Base-by-base conservation (phyloP, 2,329 filamentous ascomycete species). In the Colletotrichum lindemuthianum region DNA sequence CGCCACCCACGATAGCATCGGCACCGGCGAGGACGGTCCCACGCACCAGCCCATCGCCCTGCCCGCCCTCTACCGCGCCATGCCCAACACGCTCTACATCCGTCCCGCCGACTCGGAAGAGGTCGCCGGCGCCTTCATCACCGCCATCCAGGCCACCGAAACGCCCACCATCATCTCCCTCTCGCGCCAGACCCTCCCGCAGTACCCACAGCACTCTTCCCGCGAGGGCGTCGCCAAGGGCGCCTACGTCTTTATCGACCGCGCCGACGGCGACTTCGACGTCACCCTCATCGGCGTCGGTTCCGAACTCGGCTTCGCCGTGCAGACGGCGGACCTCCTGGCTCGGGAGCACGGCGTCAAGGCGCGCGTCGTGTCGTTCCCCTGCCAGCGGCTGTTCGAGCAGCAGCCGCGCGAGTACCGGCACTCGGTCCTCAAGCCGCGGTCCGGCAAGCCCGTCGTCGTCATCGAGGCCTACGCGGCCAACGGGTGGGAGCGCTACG, bases 41-140 rank as follows among this genome's bases (percentile, higher is more conserved):
- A 88, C 87, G 0, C 86, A 89, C 67, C 86, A 89, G 70, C 86
- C 86, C 2, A 82, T 89, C 33, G 86, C 82, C 37, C 76, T 89
- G 0, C 81, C 83, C 8, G 73, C 81, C 0, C 75, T 89, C 2
- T 89, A 86, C 71, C 82, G 87, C 6, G 82, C 86, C 34, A 89
- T 89, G 86, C 86, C 86, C 0, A 88, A 88, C 64, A 66, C 89
- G 0, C 75, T 84, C 1, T 88, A 88, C 71, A 86, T 89, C 59
- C 83, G 86, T 0, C 86, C 87, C 0, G 79, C 79, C 45, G 86
- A 89, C 65, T 81, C 78, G 43, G 85, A 89, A 68, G 86, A 89
- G 71, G 80, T 78, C 0, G 81, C 81, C 2, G 85, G 86, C 11
- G 86, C 85, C 6, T 88, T 80, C 74, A 80, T 79, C 39, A 70